Percentiles rank a stretch among this genome's conserved stretches.
phyloP scores from a whole-genome alignment of 1,284 basidiomycete genomes.

The Inonotus hispidus region DNA sequence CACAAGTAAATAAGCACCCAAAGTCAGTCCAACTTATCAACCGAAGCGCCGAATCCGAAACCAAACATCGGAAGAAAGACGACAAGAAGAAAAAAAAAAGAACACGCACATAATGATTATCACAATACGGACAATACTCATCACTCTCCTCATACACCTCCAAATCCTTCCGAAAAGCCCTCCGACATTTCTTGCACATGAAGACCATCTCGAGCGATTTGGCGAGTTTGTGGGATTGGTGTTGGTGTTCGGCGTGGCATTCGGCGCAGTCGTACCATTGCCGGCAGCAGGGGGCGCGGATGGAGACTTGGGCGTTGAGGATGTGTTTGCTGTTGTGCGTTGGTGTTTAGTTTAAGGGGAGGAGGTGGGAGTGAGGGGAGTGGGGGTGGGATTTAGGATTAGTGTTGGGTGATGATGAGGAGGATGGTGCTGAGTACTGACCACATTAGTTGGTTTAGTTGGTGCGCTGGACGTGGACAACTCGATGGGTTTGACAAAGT shows the following conservation, averaged over 20 bases:
- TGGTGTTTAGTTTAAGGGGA: too few species aligned
- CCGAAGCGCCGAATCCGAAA: not conserved
- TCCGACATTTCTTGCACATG: constrained; percentile 97
- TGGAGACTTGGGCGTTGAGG: constrained; percentile 88
- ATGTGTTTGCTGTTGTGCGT: constrained; percentile 80
- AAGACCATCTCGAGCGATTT: constrained; percentile 91
- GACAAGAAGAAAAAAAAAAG: not conserved
- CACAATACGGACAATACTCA: constrained; percentile 97
- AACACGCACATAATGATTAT: constrained; percentile 87
- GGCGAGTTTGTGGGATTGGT: constrained; percentile 65
- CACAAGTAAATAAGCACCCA: constrained; percentile 2
- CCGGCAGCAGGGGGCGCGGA: constrained; percentile 92
- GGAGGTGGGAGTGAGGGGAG: too few species aligned
- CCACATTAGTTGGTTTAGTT: not conserved
- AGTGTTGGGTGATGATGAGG: not conserved
- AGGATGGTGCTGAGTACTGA: not conserved
- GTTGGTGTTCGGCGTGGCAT: constrained; percentile 82
- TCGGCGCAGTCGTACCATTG: constrained; percentile 95
- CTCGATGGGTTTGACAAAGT: too few species aligned
- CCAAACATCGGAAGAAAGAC: not conserved
- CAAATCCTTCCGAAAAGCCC: constrained; percentile 97
- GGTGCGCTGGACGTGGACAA: too few species aligned
- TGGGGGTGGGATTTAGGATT: not conserved
- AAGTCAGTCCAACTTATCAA: too few species aligned
- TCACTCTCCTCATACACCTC: constrained; percentile 87